phyloP scores from a whole-genome alignment of 2,329 filamentous ascomycete genomes.

The Diaporthe sp. region DNA sequence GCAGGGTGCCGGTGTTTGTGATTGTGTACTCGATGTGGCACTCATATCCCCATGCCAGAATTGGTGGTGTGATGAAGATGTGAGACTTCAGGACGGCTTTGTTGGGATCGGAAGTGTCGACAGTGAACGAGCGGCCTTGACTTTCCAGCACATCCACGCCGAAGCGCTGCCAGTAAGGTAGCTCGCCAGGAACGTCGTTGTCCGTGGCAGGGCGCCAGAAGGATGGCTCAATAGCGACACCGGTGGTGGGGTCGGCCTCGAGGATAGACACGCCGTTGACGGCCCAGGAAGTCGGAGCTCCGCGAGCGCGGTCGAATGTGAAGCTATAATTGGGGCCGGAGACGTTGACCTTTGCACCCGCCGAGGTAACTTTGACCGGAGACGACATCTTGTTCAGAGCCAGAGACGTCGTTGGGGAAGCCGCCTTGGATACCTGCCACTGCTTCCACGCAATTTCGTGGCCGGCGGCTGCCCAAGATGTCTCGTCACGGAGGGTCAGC shows the following conservation, averaged over 20 bases:
- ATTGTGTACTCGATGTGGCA: slow-evolving; percentile 67
- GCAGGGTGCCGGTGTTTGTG: slow-evolving; percentile 57
- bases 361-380: slow-evolving; percentile 46
- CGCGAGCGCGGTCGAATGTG: slow-evolving; percentile 61
- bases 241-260: slow-evolving; percentile 51
- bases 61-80: slow-evolving; percentile 69
- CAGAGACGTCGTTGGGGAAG: slow-evolving; percentile 39
- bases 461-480: slow-evolving; percentile 65
- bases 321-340: slow-evolving; percentile 54
- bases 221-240: slow-evolving; percentile 57
- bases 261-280: slow-evolving; percentile 54
- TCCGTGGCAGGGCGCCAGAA: slow-evolving; percentile 78
- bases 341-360: slow-evolving; percentile 48
- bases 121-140: slow-evolving; percentile 59
- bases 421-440: slow-evolving; percentile 53
- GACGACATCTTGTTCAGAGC: slow-evolving; percentile 39
- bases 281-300: slow-evolving; percentile 59
- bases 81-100: slow-evolving; percentile 57
- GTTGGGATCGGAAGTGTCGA: slow-evolving; percentile 47
- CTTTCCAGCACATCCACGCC: slow-evolving; percentile 62
- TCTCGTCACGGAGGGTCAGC: slow-evolving; percentile 58
- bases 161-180: slow-evolving; percentile 70
- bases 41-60: slow-evolving; percentile 72
- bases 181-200: slow-evolving; percentile 70
- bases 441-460: slow-evolving; percentile 72